Conservation (phyloP, 1,284 basidiomycete genomes). For the Tylopilus orsonianus region DNA sequence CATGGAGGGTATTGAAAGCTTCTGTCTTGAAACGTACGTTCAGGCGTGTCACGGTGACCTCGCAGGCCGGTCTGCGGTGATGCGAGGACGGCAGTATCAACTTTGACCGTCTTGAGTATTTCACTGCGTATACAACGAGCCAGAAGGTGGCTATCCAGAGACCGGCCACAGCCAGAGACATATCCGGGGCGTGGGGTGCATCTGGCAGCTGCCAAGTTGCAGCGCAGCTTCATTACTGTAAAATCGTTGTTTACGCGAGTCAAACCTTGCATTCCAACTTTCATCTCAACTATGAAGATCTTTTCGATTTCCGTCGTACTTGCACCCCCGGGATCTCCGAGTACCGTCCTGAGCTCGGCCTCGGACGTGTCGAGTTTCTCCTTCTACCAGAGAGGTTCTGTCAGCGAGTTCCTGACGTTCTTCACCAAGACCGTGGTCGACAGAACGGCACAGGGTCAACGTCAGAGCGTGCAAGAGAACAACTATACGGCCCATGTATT, state of each 20-base stretch:
- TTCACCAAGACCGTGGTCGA: constrained; percentile 93
- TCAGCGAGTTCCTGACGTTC: constrained; percentile 89
- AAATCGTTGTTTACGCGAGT: neutral
- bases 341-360: constrained; percentile 69
- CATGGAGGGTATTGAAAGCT: constrained; percentile 52
- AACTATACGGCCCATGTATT: constrained; percentile 94
- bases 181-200: constrained; percentile 6
- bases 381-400: constrained; percentile 88
- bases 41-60: constrained; percentile 32
- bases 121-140: constrained; percentile 27
- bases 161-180: constrained; percentile 21
- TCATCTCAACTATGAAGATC: constrained; percentile 59
- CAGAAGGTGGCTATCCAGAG: constrained; percentile 28
- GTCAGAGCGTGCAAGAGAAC: constrained; percentile 95
- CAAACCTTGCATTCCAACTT: constrained; percentile 5
- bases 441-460: constrained; percentile 81
- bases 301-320: constrained; percentile 64
- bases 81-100: constrained; percentile 25
- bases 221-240: neutral
- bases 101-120: constrained; percentile 22
- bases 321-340: constrained; percentile 54
- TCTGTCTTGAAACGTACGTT: constrained; percentile 55
- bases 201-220: neutral
- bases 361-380: constrained; percentile 90
- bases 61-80: constrained; percentile 18